Percentiles rank a stretch among this genome's conserved stretches.
Evolutionary conservation across 1,139 yeast species (phyloP).

Genomic region (Taphrina populina): DNA sequence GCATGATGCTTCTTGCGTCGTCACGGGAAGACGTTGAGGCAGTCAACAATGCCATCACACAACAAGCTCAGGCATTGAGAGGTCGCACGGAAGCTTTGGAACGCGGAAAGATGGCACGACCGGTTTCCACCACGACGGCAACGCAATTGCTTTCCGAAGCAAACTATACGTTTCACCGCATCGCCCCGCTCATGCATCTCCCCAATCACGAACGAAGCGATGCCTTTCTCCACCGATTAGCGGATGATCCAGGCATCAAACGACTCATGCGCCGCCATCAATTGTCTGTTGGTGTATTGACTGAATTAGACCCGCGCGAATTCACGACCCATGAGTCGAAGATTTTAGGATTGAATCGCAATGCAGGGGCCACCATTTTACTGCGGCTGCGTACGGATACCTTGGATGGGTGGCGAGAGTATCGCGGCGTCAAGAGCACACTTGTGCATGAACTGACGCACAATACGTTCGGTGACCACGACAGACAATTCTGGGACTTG

Average conservation of each 20-base stretch:
- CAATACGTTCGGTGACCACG: conserved; percentile 46
- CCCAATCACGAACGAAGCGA: conserved; percentile 44
- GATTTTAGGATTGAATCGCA: conserved; percentile 46
- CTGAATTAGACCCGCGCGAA: conserved; percentile 49
- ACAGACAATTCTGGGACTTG: conserved; percentile 47
- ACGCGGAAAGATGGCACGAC: no score
- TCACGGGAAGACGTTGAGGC: not conserved
- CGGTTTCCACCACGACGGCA: no score
- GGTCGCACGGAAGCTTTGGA: conserved; percentile 18
- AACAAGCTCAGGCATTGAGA: not conserved
- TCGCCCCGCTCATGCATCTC: conserved; percentile 45
- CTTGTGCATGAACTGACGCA: conserved; percentile 50
- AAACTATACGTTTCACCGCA: conserved; percentile 45
- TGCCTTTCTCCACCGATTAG: conserved; percentile 43
- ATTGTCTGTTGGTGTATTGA: conserved; percentile 46
- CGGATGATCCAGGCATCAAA: conserved; percentile 46
- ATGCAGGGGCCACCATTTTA: conserved; percentile 46
- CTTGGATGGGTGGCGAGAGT: conserved; percentile 48
- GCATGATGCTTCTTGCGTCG: conserved; percentile 23
- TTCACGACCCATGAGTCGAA: conserved; percentile 44
- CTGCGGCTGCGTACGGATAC: conserved; percentile 48
- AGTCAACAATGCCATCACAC: not conserved
- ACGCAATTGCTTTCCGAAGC: no score
- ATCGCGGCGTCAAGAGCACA: conserved; percentile 45
- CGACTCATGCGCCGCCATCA: conserved; percentile 47